phyloP scores from a whole-genome alignment of 2,329 filamentous ascomycete genomes.

The Pestalotiopsis fici region DNA sequence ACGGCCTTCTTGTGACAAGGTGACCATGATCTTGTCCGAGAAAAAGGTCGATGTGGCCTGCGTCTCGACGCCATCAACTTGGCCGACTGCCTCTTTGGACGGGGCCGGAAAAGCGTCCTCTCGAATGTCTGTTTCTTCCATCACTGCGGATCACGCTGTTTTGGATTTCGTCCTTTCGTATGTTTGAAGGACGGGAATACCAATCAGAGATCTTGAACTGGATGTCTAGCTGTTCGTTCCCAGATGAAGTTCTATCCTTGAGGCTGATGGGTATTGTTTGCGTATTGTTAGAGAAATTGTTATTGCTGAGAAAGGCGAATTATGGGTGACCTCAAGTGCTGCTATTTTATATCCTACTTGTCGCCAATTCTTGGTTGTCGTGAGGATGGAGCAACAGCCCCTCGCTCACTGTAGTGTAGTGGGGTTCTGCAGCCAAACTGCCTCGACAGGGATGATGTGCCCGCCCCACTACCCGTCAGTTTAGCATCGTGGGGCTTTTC shows the following conservation, averaged over 20 bases:
- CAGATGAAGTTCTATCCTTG: too few relatives aligned
- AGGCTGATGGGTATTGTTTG: too few relatives aligned
- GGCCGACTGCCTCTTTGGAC: slow-evolving; percentile 59
- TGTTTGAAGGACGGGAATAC: neutral
- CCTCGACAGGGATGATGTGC: slow-evolving; percentile 20
- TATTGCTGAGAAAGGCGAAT: too few relatives aligned
- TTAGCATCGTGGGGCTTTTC: slow-evolving; percentile 16
- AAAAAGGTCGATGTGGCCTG: slow-evolving; percentile 75
- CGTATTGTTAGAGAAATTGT: too few relatives aligned
- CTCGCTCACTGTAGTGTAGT: neutral
- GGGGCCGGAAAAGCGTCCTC: slow-evolving; percentile 68
- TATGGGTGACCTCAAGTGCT: too few relatives aligned
- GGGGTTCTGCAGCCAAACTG: neutral
- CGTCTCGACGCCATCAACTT: slow-evolving; percentile 69
- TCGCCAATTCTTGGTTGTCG: too few relatives aligned
- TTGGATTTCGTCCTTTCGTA: neutral
- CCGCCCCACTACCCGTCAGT: neutral
- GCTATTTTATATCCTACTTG: too few relatives aligned
- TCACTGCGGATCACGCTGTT: slow-evolving; percentile 19
- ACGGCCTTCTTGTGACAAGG: slow-evolving; percentile 81
- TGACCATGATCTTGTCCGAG: slow-evolving; percentile 87
- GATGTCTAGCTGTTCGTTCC: too few relatives aligned
- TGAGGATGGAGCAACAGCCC: neutral
- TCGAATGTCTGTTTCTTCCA: slow-evolving; percentile 42
- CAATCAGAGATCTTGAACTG: neutral